Evolutionary conservation across 129 eudicot species (phyloP).

Genomic region (Lactuca sativa): DNA sequence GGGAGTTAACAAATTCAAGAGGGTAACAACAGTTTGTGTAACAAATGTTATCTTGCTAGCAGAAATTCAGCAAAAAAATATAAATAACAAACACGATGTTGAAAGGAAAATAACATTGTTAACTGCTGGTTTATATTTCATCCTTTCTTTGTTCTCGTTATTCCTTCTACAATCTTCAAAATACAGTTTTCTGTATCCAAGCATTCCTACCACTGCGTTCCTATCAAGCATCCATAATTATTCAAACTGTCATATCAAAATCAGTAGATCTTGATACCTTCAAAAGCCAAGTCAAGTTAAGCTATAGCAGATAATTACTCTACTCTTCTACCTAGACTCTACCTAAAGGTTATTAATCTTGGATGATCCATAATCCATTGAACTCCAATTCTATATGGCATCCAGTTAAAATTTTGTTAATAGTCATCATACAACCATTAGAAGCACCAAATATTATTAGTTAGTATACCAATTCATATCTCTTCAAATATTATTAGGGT

Average conservation of each 20-base stretch:
- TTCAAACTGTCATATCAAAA: constrained; percentile 4
- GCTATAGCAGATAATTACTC: background rate
- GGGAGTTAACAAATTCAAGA: constrained; percentile 4
- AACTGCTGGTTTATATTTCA: background rate
- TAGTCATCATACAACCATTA: constrained; percentile 5
- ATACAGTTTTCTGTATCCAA: background rate
- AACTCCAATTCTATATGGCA: constrained; percentile 13
- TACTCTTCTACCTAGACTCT: background rate
- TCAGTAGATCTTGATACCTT: constrained; percentile 12
- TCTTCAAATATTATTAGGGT: constrained; percentile 1
- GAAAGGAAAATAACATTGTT: constrained; percentile 1
- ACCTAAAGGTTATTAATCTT: constrained; percentile 12
- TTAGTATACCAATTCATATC: constrained; percentile 10
- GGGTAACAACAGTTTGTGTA: background rate
- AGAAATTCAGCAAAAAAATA: background rate
- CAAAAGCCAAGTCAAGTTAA: constrained; percentile 22
- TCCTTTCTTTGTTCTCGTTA: constrained; percentile 5
- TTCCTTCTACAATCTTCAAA: background rate
- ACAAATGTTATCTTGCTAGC: background rate
- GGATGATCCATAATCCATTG: constrained; percentile 6
- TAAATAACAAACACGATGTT: background rate
- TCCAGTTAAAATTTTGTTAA: constrained; percentile 1
- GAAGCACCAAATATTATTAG: background rate
- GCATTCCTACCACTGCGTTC: constrained; percentile 1
- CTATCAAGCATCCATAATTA: constrained; percentile 13